A percentile compares a stretch with the other conserved stretches of the same genome.
phyloP scores from a whole-genome alignment of 129 eudicot genomes.

The Apium graveolens region DNA sequence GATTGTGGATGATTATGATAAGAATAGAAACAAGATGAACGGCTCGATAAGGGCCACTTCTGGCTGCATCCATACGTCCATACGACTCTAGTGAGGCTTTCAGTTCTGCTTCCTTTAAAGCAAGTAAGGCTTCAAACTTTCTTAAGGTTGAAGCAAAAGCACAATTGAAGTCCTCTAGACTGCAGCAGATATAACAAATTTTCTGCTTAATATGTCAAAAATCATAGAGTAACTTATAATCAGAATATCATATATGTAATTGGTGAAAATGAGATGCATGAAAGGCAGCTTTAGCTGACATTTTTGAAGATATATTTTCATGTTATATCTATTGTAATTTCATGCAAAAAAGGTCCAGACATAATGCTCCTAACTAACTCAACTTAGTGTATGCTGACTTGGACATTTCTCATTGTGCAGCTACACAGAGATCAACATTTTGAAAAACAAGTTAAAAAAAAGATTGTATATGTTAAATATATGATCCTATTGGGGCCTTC shows the following conservation, averaged over 20 bases:
- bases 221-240: neutral
- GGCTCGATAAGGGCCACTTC: slow-evolving; percentile 83
- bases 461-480: too few relatives aligned
- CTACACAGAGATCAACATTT: neutral
- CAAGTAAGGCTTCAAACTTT: slow-evolving; percentile 51
- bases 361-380: neutral
- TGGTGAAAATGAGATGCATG: neutral
- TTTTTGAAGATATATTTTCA: neutral
- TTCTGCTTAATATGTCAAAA: neutral
- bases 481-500: too few relatives aligned
- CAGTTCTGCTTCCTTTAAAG: slow-evolving; percentile 39
- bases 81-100: slow-evolving; percentile 51
- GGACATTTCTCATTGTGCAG: neutral
- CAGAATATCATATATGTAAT: neutral
- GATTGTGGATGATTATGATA: slow-evolving; percentile 46
- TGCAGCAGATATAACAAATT: slow-evolving; percentile 28
- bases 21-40: slow-evolving; percentile 60
- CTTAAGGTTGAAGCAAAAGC: slow-evolving; percentile 53
- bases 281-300: neutral
- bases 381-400: neutral
- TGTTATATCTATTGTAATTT: neutral
- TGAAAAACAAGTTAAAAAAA: neutral
- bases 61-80: slow-evolving; percentile 46
- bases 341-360: neutral
- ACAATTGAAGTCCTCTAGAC: slow-evolving; percentile 64